Percentiles rank a stretch among this genome's conserved stretches.
Conservation (phyloP, 768 basidiomycete species). For the Leucocoprinus birnbaumii region DNA sequence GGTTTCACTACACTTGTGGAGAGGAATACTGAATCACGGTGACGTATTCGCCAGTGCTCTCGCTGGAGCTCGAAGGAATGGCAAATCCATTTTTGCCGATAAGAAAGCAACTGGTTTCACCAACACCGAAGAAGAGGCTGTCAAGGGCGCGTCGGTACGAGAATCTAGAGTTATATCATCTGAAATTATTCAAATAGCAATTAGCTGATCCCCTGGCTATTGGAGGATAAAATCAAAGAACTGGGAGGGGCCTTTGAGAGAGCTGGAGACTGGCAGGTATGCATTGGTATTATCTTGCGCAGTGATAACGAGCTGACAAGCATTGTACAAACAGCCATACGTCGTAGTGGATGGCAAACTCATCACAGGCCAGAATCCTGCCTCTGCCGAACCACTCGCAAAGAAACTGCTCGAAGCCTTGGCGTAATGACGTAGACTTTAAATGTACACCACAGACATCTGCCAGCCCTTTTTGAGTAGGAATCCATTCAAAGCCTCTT, state of each 20-base stretch:
- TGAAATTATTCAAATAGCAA: background rate
- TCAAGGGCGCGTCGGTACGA: conserved; percentile 41
- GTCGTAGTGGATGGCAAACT: conserved; percentile 58
- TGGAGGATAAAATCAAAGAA: conserved; percentile 60
- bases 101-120: conserved; percentile 64
- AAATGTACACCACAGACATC: conserved; percentile 77
- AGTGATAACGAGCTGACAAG: background rate
- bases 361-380: conserved; percentile 76
- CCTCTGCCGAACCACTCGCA: conserved; percentile 39
- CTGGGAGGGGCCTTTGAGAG: conserved; percentile 70
- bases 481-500: conserved; percentile 82
- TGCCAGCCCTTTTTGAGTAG: conserved; percentile 83
- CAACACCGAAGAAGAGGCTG: conserved; percentile 60
- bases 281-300: conserved; percentile 16
- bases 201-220: conserved; percentile 65
- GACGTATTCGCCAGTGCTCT: conserved; percentile 42
- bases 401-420: conserved; percentile 12
- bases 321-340: conserved; percentile 31
- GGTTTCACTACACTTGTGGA: background rate
- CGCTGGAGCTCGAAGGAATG: conserved; percentile 47
- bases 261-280: conserved; percentile 53
- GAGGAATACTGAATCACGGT: conserved; percentile 1
- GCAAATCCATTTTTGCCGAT: conserved; percentile 65
- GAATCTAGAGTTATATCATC: conserved; percentile 2
- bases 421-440: conserved; percentile 9